Evolutionary conservation across 2,329 filamentous ascomycete genomes (phyloP).

Genomic region (Claviceps cyperi): DNA sequence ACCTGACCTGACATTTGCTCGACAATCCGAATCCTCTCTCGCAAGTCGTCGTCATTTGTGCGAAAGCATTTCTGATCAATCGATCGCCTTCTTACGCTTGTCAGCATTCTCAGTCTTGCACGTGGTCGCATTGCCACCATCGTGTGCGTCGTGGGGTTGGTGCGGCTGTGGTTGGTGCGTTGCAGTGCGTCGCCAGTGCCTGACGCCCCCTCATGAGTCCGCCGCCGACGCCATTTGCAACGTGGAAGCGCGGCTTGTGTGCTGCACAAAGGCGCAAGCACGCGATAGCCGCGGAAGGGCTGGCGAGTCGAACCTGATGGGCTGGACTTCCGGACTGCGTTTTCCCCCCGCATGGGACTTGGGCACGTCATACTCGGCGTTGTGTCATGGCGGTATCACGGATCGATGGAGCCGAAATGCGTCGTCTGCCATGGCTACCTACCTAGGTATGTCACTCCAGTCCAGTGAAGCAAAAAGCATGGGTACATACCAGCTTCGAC

Average conservation of each 20-base stretch:
- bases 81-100: neutral
- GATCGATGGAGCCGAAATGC: neutral
- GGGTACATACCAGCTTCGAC: neutral
- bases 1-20: neutral
- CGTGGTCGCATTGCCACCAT: constrained; percentile 2
- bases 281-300: no score
- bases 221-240: constrained; percentile 8
- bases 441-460: neutral
- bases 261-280: no score
- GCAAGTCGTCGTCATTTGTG: neutral
- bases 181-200: constrained; percentile 4
- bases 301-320: neutral
- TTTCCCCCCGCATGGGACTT: neutral
- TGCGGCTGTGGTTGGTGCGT: neutral
- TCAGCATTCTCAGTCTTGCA: neutral
- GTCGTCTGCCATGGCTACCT: neutral
- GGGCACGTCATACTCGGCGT: neutral
- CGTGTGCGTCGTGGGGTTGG: constrained; percentile 2
- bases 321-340: neutral
- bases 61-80: neutral
- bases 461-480: neutral
- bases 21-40: neutral
- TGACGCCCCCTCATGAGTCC: constrained; percentile 8
- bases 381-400: neutral
- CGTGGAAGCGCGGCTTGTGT: neutral